Conservation (phyloP, 2,329 filamentous ascomycete genomes). For the Biscogniauxia sp. region DNA sequence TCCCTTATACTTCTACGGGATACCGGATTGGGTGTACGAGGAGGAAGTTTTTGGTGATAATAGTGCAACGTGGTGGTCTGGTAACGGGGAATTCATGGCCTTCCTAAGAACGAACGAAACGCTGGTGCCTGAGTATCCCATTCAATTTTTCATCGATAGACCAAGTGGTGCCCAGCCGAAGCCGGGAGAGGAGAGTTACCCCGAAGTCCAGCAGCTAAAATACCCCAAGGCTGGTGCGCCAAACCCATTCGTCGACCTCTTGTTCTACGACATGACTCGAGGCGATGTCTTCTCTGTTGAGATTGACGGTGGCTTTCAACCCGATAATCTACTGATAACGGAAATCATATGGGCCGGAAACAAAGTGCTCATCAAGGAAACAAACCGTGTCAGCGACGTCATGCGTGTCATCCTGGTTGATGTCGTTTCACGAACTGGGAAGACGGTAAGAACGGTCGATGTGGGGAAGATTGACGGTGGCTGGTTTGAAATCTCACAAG, state of each 20-base stretch:
- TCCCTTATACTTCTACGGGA: constrained; percentile 85
- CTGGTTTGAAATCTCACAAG: constrained; percentile 93
- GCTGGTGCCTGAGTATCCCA: constrained; percentile 82
- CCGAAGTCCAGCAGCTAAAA: constrained; percentile 88
- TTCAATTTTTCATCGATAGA: constrained; percentile 88
- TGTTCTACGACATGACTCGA: constrained; percentile 82
- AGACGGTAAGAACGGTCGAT: constrained; percentile 75
- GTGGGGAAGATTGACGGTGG: constrained; percentile 86
- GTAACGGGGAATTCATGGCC: constrained; percentile 83
- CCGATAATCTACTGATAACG: constrained; percentile 85
- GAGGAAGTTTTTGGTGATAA: constrained; percentile 76
- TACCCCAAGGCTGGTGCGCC: constrained; percentile 95
- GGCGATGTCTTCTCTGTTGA: constrained; percentile 77
- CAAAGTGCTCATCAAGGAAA: constrained; percentile 84
- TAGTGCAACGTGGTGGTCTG: constrained; percentile 92
- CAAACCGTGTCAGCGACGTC: constrained; percentile 91
- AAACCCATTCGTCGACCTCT: constrained; percentile 83
- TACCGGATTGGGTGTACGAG: constrained; percentile 97
- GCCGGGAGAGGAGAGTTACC: constrained; percentile 80
- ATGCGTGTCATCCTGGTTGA: constrained; percentile 86
- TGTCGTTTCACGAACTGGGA: constrained; percentile 68
- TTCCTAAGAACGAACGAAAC: constrained; percentile 95
- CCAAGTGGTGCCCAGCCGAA: constrained; percentile 71
- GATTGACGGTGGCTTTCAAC: constrained; percentile 72
- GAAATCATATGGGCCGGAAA: constrained; percentile 88